Percentiles rank a stretch among this genome's conserved stretches.
Conservation (phyloP, 2,329 filamentous ascomycete genomes). For the Byssochlamys sp. region DNA sequence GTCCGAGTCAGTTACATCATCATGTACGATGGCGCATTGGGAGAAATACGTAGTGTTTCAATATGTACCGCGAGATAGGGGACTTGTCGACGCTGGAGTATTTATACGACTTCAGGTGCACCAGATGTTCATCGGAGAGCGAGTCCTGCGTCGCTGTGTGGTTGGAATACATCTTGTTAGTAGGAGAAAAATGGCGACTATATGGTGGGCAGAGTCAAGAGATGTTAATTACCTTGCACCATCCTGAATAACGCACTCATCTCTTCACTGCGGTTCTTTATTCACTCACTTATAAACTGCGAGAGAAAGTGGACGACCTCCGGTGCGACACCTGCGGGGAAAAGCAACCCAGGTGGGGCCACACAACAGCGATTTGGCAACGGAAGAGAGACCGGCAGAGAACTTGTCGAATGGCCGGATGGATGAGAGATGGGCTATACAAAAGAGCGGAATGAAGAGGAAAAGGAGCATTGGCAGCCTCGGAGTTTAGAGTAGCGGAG, state of each 20-base stretch:
- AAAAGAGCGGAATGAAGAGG: not conserved
- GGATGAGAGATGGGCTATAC: not conserved
- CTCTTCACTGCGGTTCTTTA: not conserved
- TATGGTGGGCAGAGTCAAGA: not conserved
- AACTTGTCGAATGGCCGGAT: not conserved
- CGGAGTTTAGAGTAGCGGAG: not conserved
- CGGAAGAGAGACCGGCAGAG: not conserved
- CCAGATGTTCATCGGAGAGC: slow-evolving; percentile 79
- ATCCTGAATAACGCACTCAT: slow-evolving; percentile 25
- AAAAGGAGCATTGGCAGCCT: not conserved
- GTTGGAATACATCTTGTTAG: not conserved
- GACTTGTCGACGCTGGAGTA: slow-evolving; percentile 97
- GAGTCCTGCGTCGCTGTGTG: slow-evolving; percentile 39
- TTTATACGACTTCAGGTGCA: slow-evolving; percentile 89
- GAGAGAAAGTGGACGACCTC: not conserved
- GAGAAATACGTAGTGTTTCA: slow-evolving; percentile 77
- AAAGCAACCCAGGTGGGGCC: not conserved
- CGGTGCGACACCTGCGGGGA: not conserved
- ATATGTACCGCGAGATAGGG: slow-evolving; percentile 81
- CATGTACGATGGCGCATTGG: slow-evolving; percentile 4
- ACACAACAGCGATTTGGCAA: not conserved
- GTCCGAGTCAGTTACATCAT: not conserved
- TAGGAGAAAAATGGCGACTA: slow-evolving; percentile 1
- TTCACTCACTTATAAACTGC: not conserved
- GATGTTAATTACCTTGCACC: slow-evolving; percentile 24